These are phyloP conservation scores for Coriaria nepalensis DNA, from an alignment of 306 rosid species.

Conservation along the genomic window DNA sequence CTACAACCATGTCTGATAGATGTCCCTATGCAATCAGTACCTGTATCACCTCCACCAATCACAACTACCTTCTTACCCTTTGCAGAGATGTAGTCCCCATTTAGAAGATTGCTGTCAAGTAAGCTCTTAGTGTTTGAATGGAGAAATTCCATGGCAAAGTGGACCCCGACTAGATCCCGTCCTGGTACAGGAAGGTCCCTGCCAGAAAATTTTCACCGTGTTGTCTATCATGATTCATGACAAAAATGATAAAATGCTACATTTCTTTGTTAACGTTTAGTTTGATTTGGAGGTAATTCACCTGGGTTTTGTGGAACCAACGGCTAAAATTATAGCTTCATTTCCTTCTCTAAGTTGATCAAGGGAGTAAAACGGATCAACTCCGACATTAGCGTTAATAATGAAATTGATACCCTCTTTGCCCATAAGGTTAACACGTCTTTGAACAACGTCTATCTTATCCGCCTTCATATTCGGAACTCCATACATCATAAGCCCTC, in stretches of 20 bases:
- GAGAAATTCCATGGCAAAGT: constrained; percentile 96
- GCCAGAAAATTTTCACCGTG: constrained; percentile 11
- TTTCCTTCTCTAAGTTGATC: constrained; percentile 60
- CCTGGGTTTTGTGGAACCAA: constrained; percentile 98
- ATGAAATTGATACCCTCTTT: constrained; percentile 71
- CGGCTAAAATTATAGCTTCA: constrained; percentile 72
- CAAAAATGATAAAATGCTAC: too few species aligned
- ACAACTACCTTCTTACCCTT: constrained; percentile 88
- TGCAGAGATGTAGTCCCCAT: constrained; percentile 82
- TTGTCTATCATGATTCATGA: too few species aligned
- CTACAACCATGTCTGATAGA: constrained; percentile 91
- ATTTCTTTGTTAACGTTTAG: too few species aligned
- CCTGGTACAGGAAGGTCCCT: constrained; percentile 99
- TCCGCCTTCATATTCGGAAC: constrained; percentile 96
- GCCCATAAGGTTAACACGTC: constrained; percentile 84
- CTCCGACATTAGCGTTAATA: constrained; percentile 74
- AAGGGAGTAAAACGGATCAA: constrained; percentile 57
- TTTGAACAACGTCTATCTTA: constrained; percentile 63
- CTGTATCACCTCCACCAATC: constrained; percentile 99
- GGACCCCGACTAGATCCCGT: constrained; percentile 81
- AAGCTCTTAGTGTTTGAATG: constrained; percentile 93
- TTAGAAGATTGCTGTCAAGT: constrained; percentile 77
- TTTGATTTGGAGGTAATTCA: constrained; percentile 21
- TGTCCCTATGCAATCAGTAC: constrained; percentile 97
- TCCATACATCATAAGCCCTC: constrained; percentile 99